phyloP scores from a whole-genome alignment of 1,284 basidiomycete species.

The Heterobasidion occidentale region DNA sequence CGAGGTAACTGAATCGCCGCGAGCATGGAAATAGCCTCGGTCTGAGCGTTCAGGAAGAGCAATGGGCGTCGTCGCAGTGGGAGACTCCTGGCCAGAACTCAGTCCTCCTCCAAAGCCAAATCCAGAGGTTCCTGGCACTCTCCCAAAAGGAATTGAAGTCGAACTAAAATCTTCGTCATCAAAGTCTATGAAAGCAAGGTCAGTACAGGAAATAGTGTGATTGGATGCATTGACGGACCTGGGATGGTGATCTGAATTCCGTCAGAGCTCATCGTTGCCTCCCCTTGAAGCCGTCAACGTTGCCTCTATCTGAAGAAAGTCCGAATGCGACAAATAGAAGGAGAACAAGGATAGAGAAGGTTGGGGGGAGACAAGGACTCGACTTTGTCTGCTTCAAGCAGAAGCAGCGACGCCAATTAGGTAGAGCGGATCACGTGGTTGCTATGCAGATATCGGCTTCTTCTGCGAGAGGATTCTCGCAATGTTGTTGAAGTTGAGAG shows the following conservation, averaged over 20 bases:
- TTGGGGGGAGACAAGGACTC: no score
- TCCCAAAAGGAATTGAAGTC: conserved; percentile 58
- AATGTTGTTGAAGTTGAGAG: neutral
- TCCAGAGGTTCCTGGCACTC: conserved; percentile 27
- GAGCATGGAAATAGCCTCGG: conserved; percentile 60
- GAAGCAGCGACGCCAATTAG: neutral
- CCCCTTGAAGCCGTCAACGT: neutral
- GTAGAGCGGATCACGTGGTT: neutral
- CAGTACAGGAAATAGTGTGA: neutral
- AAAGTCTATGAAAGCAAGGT: conserved; percentile 39
- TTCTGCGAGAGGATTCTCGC: neutral
- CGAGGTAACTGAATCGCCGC: conserved; percentile 68
- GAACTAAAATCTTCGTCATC: conserved; percentile 63
- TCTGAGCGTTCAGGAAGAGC: conserved; percentile 39
- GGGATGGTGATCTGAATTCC: conserved; percentile 77
- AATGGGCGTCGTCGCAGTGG: conserved; percentile 46
- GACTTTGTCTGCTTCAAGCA: neutral
- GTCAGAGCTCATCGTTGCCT: conserved; percentile 29
- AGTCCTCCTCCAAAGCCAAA: conserved; percentile 23
- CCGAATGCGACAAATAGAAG: neutral
- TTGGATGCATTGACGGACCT: conserved; percentile 34
- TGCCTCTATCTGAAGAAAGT: neutral
- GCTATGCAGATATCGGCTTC: neutral
- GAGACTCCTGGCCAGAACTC: conserved; percentile 55
- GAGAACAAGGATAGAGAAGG: neutral